Percentiles rank a stretch among this genome's conserved stretches.
Evolutionary conservation across 1,284 basidiomycete species (phyloP).

Genomic region (Hypsizygus ulmarius): DNA sequence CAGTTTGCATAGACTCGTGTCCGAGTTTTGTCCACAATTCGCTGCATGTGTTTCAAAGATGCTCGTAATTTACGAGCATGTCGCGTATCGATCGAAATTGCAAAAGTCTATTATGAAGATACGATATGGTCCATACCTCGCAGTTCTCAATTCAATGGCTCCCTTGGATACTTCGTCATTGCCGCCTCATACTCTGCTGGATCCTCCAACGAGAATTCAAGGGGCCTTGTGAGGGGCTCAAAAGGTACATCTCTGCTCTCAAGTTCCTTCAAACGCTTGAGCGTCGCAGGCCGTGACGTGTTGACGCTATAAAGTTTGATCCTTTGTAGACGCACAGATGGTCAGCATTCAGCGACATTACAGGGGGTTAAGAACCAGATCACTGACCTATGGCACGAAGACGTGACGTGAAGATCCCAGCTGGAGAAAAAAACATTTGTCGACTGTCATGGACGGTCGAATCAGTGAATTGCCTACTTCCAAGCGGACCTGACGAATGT

Average conservation of each 20-base stretch:
- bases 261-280: conserved; percentile 39
- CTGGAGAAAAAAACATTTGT: conserved; percentile 24
- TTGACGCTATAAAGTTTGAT: conserved; percentile 57
- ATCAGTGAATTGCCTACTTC: conserved; percentile 40
- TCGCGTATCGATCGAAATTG: no score
- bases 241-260: conserved; percentile 38
- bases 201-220: conserved; percentile 39
- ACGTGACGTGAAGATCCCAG: conserved; percentile 58
- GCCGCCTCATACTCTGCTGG: conserved; percentile 36
- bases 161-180: conserved; percentile 34
- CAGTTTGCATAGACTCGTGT: not conserved
- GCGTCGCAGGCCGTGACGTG: conserved; percentile 39
- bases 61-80: no score
- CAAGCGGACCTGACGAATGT: conserved; percentile 54
- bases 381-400: conserved; percentile 42
- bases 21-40: not conserved
- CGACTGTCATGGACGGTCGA: not conserved
- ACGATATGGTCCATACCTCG: no score
- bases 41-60: not conserved
- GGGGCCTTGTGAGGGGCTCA: conserved; percentile 40
- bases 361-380: not conserved
- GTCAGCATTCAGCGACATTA: not conserved
- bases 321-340: conserved; percentile 16
- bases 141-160: conserved; percentile 14
- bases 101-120: no score